A percentile compares a stretch with the other conserved stretches of the same genome.
Evolutionary conservation across 805 yeast species (phyloP).

Genomic region (Candida adriatica): DNA sequence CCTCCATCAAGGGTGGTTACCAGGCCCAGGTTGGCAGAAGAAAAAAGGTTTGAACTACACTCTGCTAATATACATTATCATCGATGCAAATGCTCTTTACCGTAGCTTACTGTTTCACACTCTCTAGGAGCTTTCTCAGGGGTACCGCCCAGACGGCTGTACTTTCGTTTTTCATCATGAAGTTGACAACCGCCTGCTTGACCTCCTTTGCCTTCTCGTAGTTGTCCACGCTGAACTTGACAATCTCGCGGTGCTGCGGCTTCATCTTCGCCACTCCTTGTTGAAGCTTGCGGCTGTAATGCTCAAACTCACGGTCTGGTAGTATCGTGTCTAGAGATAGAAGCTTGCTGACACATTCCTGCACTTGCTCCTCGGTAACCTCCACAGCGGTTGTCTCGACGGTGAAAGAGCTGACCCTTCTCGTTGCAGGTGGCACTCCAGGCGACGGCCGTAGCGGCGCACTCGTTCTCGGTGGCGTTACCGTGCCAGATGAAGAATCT

Average conservation of each 20-base stretch:
- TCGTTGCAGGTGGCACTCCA: background rate
- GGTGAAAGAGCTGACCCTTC: slow-evolving; percentile 1
- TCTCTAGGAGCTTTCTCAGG: slow-evolving; percentile 47
- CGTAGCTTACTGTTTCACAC: slow-evolving; percentile 7
- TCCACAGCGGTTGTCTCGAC: background rate
- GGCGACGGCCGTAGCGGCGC: slow-evolving; percentile 1
- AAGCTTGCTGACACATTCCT: slow-evolving; percentile 20
- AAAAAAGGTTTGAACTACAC: slow-evolving; percentile 43
- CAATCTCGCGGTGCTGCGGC: slow-evolving; percentile 23
- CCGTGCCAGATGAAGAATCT: slow-evolving; percentile 1
- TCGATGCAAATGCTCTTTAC: background rate
- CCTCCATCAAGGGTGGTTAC: slow-evolving; percentile 98
- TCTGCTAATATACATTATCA: slow-evolving; percentile 3
- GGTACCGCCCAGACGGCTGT: slow-evolving; percentile 64
- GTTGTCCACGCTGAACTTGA: slow-evolving; percentile 22
- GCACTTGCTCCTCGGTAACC: slow-evolving; percentile 16
- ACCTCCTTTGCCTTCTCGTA: slow-evolving; percentile 23
- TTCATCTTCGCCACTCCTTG: slow-evolving; percentile 21
- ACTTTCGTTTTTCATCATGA: slow-evolving; percentile 52
- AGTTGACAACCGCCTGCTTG: slow-evolving; percentile 34
- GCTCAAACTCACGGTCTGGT: slow-evolving; percentile 35
- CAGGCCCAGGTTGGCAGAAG: slow-evolving; percentile 94
- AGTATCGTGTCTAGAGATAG: slow-evolving; percentile 26
- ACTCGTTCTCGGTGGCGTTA: slow-evolving; percentile 3
- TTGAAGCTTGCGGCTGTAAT: slow-evolving; percentile 36